Base-by-base conservation (phyloP, 2,329 filamentous ascomycete genomes). In the Paraconiothyrium sp. region DNA sequence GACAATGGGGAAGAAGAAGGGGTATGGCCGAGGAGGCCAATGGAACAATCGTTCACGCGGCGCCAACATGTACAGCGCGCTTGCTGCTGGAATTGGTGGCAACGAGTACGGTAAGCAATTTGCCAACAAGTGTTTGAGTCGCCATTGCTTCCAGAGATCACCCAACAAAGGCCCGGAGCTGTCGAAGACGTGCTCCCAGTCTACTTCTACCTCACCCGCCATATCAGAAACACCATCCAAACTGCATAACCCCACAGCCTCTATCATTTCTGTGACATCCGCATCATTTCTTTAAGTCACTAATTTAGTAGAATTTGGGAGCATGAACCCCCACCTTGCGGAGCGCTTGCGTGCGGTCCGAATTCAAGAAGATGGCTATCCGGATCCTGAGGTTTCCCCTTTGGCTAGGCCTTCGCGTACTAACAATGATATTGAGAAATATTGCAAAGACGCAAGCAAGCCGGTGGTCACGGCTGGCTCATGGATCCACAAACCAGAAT, bases 401-500 rank as follows among this genome's bases (percentile, higher is more conserved):
- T 55, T 64, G 2, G 55, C 66, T 2, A 61, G 39, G 1, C 61
- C 67, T 0, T 27, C 58, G 11, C 59, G 57, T 3, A n/a, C 49
- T 6, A 75, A 71, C 41, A 62, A 72, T 9, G 73, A 75, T 13
- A 71, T 78, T 20, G 60, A 59, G 2, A 60, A 73, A 41, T 78
- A 78, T 61, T 72, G 65, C 44, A 20, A 69, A 8, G 51, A 61
- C 1, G 57, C 64, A 7, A 60, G 61, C 11, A 68, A 66, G 35
- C 65, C 66, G 3, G 64, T 72, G 13, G 22, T 27, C 9, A 43
- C 41, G 11, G 57, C 48, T 34, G 73, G 72, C 3, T 10, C 63
- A 7, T 78, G 76, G 76, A 57, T 76, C 1, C 32, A 69, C 9
- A 71, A 70, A 43, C 83, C 88, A 0, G 88, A 90, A 59, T 72